phyloP scores from a whole-genome alignment of 2,329 filamentous ascomycete genomes.

The Pseudogymnoascus sp. region DNA sequence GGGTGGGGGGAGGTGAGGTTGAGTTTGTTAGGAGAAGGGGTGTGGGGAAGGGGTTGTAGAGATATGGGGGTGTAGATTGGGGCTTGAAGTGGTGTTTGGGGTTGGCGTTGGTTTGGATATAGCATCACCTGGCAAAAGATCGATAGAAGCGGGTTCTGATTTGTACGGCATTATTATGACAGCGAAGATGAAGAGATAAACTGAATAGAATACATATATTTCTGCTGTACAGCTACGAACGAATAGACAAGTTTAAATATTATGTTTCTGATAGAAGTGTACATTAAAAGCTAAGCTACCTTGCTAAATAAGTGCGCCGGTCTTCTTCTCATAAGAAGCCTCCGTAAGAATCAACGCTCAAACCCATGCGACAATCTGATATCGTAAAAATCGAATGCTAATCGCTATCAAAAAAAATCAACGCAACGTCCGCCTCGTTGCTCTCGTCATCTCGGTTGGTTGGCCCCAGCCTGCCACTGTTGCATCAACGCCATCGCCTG shows the following conservation, averaged over 20 bases:
- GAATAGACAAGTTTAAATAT: neutral
- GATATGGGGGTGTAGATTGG: neutral
- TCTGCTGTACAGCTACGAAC: neutral
- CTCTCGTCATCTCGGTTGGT: neutral
- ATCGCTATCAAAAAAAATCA: conserved; percentile 9
- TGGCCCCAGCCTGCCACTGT: conserved; percentile 22
- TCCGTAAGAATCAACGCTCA: neutral
- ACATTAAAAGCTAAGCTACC: neutral
- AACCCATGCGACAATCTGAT: neutral
- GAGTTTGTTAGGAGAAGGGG: too few species aligned
- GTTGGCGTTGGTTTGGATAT: conserved; percentile 4
- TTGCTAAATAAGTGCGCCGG: neutral
- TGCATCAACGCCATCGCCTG: conserved; percentile 73
- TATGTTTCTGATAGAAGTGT: neutral
- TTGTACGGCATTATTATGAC: neutral
- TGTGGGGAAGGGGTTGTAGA: conserved; percentile 12
- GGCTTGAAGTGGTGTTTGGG: neutral
- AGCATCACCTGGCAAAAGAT: neutral
- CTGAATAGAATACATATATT: neutral
- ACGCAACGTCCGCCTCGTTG: neutral
- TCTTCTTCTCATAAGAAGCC: neutral
- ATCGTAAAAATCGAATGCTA: neutral
- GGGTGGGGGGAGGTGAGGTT: conserved; percentile 21
- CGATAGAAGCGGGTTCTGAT: neutral
- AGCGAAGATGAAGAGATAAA: neutral